Evolutionary conservation across 1,139 yeast genomes (phyloP).

Genomic region (Hyphopichia burtonii): DNA sequence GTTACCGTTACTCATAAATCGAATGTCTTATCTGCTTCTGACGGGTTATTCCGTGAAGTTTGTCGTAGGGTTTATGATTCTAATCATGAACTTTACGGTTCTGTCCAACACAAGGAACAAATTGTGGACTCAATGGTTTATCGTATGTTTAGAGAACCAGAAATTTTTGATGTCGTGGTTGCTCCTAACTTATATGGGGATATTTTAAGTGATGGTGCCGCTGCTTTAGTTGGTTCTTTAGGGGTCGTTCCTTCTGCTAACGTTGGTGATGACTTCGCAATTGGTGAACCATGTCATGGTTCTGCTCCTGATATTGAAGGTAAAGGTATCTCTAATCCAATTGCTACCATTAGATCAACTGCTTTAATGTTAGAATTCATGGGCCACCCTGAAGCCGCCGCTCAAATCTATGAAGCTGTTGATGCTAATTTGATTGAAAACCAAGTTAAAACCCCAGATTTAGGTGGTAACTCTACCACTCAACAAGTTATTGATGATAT

Average conservation of each 20-base stretch:
- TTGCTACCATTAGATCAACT: conserved; percentile 96
- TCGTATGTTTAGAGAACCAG: conserved; percentile 97
- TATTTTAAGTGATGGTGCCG: conserved; percentile 96
- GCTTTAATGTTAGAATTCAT: conserved; percentile 96
- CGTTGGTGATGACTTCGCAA: conserved; percentile 93
- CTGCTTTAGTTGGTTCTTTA: conserved; percentile 95
- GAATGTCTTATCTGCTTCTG: conserved; percentile 87
- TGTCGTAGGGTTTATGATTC: conserved; percentile 74
- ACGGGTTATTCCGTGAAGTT: conserved; percentile 94
- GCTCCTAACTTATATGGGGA: conserved; percentile 99
- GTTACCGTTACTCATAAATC: conserved; percentile 96
- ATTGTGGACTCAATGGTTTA: conserved; percentile 99
- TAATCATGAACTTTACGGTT: conserved; percentile 54
- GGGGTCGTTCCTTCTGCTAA: conserved; percentile 99
- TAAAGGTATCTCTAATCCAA: conserved; percentile 90
- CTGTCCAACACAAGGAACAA: conserved; percentile 81
- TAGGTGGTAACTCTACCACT: conserved; percentile 87
- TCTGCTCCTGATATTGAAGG: conserved; percentile 99
- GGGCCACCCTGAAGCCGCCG: conserved; percentile 89
- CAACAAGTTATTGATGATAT: conserved; percentile 85
- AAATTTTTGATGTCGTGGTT: conserved; percentile 93
- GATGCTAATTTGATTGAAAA: conserved; percentile 88
- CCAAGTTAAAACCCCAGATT: conserved; percentile 84
- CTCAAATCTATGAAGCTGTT: conserved; percentile 88
- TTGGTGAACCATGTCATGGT: conserved; percentile 99